Conservation (phyloP, 257 asterid species). For the Ehretia macrophylla region DNA sequence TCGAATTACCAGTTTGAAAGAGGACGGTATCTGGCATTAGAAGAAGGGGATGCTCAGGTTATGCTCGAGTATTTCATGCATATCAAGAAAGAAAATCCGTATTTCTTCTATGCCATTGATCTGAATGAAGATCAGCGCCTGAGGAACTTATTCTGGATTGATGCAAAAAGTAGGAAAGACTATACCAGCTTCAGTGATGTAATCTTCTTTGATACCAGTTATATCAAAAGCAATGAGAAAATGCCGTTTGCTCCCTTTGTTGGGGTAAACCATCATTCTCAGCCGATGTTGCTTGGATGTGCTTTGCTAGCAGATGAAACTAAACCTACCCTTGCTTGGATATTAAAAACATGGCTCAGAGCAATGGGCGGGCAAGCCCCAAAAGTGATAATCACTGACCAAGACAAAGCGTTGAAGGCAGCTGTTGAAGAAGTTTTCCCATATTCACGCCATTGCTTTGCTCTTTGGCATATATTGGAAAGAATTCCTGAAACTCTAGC, state of each 20-base stretch:
- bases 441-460: slow-evolving; percentile 63
- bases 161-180: slow-evolving; percentile 84
- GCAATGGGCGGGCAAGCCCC: slow-evolving; percentile 90
- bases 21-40: slow-evolving; percentile 61
- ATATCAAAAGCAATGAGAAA: slow-evolving; percentile 67
- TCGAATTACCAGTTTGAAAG: slow-evolving; percentile 52
- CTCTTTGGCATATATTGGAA: slow-evolving; percentile 91
- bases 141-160: slow-evolving; percentile 92
- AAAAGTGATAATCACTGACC: slow-evolving; percentile 70
- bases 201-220: slow-evolving; percentile 71
- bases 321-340: slow-evolving; percentile 73
- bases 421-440: slow-evolving; percentile 78
- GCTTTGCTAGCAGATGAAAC: slow-evolving; percentile 78
- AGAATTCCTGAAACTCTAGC: slow-evolving; percentile 63
- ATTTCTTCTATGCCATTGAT: slow-evolving; percentile 79
- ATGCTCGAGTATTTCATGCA: slow-evolving; percentile 75
- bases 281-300: slow-evolving; percentile 87
- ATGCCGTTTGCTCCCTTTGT: slow-evolving; percentile 77
- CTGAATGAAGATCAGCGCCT: slow-evolving; percentile 81
- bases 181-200: slow-evolving; percentile 72
- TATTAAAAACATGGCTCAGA: slow-evolving; percentile 91
- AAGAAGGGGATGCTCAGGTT: slow-evolving; percentile 87
- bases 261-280: slow-evolving; percentile 96
- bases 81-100: slow-evolving; percentile 67
- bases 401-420: slow-evolving; percentile 58